Base-by-base conservation (phyloP, 331 rosid genomes). In the Phaseolus coccineus region DNA sequence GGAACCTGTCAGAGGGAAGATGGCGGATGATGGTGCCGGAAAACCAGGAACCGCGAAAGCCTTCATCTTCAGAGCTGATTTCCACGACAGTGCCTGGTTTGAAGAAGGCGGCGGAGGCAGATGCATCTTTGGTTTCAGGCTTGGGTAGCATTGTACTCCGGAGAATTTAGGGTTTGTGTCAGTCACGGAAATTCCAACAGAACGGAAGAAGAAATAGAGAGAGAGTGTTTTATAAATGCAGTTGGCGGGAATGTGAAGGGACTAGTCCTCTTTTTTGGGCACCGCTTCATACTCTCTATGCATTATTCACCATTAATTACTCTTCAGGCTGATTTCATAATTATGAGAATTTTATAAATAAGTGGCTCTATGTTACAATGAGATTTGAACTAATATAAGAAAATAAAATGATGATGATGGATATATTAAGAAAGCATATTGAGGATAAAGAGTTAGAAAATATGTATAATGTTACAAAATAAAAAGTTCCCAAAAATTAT, bases 21-120 rank as follows among this genome's bases (percentile, higher is more conserved):
- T 80, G 79, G 47, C 87, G 82, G 44, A 88, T 6, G 42, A 90
- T 15, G 57, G 69, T 85, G 76, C 80, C 94, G 51, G 78, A 15
- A 52, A 47, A 90, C 88, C 85, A 83, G 2, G 94, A 90, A 12
- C 94, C 94, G 39, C 83, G 87, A 74, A 90, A 90, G 6, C 94
- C 94, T 1, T 83, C 86, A 40, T 90, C 92, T 6, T 87, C 85
- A 19, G 89, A 37, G 80, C 82, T 81, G 48, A 90, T 10, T 78
- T 90, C 94, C 6, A 90, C 87, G 3, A 69, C 61, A 7, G 83
- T 30, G 27, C 94, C 94, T 0, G 91, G 71, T 28, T 73, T 73
- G 82, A 89, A 82, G 44, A n/a, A 13, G 15, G 71, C 6, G 4
- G 59, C 1, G 14, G 84, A 0, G 2, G 82, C 6, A 3, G 86